phyloP scores from a whole-genome alignment of 2,329 filamentous ascomycete species.

The Aspergillus sp. region DNA sequence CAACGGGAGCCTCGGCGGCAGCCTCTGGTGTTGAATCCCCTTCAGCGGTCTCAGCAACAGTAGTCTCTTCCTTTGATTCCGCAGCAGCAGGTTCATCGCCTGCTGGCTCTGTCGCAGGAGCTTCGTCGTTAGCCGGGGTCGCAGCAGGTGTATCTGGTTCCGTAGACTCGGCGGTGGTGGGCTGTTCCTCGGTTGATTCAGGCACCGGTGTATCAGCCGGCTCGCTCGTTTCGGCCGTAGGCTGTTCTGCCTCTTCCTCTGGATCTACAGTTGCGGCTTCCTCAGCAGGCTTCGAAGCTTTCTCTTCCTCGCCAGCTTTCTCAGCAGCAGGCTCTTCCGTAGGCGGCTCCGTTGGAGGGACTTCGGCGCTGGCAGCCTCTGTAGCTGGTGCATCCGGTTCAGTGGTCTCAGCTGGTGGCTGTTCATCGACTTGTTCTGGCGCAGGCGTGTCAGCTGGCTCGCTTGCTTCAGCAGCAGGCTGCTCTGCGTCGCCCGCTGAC shows the following conservation, averaged over 20 bases:
- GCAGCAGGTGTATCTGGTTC: not conserved
- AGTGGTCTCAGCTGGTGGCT: slow-evolving; percentile 3
- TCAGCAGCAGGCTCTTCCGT: slow-evolving; percentile 20
- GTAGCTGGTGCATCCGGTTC: slow-evolving; percentile 14
- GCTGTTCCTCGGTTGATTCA: not conserved
- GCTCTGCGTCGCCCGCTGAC: slow-evolving; percentile 12
- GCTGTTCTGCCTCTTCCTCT: slow-evolving; percentile 15
- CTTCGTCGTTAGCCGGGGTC: not conserved
- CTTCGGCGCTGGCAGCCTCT: slow-evolving; percentile 16
- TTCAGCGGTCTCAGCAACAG: not conserved
- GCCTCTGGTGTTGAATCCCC: not conserved
- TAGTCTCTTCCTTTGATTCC: slow-evolving; percentile 6
- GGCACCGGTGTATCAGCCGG: not conserved
- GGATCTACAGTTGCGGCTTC: not conserved
- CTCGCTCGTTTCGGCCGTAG: not conserved
- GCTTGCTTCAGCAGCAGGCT: slow-evolving; percentile 15
- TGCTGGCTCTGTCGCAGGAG: not conserved
- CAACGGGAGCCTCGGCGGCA: slow-evolving; percentile 13
- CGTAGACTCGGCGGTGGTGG: not conserved
- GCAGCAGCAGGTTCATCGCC: not conserved
- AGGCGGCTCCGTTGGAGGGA: slow-evolving; percentile 7
- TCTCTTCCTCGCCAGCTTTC: slow-evolving; percentile 1
- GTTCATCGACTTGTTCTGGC: slow-evolving; percentile 9
- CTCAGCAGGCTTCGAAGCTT: not conserved
- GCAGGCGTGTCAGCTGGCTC: slow-evolving; percentile 1